A percentile compares a stretch with the other conserved stretches of the same genome.
phyloP scores from a whole-genome alignment of 2,329 filamentous ascomycete species.

The Alternaria burnsii region DNA sequence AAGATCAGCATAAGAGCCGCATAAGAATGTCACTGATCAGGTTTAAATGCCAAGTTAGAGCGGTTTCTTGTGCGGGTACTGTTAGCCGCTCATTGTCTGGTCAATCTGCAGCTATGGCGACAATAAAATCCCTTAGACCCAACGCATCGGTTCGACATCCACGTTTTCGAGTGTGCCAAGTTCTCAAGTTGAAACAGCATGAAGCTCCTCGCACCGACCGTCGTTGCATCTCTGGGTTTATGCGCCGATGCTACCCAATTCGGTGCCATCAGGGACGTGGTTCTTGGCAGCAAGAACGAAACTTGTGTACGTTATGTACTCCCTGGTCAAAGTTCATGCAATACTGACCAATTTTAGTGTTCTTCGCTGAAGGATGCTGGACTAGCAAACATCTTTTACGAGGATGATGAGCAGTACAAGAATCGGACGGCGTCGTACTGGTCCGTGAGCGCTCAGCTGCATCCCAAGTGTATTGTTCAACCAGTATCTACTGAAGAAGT shows the following conservation, averaged over 20 bases:
- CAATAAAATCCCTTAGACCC: constrained; percentile 7
- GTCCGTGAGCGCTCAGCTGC: constrained; percentile 36
- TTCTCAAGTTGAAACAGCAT: constrained; percentile 12
- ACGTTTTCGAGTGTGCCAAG: constrained; percentile 14
- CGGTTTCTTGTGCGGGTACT: not conserved
- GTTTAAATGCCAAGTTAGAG: not conserved
- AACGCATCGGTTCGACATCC: constrained; percentile 6
- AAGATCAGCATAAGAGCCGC: constrained; percentile 4
- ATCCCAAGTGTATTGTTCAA: constrained; percentile 43
- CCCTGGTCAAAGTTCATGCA: constrained; percentile 6
- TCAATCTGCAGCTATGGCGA: not conserved
- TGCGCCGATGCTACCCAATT: constrained; percentile 3
- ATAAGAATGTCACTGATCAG: not conserved
- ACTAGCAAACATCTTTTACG: constrained; percentile 24
- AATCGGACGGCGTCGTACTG: constrained; percentile 33
- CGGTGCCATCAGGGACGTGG: not conserved
- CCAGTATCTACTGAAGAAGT: constrained; percentile 41
- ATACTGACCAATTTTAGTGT: constrained; percentile 26
- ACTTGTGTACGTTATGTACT: constrained; percentile 14
- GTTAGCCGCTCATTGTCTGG: not conserved
- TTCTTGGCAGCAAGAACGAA: constrained; percentile 3
- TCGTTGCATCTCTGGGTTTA: constrained; percentile 9
- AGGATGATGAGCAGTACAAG: constrained; percentile 23
- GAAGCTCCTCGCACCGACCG: constrained; percentile 12
- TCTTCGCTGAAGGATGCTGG: constrained; percentile 26